These are phyloP conservation scores for Cryphonectria nitschkei DNA, from an alignment of 2,329 filamentous ascomycete genomes.

Conservation along the genomic window DNA sequence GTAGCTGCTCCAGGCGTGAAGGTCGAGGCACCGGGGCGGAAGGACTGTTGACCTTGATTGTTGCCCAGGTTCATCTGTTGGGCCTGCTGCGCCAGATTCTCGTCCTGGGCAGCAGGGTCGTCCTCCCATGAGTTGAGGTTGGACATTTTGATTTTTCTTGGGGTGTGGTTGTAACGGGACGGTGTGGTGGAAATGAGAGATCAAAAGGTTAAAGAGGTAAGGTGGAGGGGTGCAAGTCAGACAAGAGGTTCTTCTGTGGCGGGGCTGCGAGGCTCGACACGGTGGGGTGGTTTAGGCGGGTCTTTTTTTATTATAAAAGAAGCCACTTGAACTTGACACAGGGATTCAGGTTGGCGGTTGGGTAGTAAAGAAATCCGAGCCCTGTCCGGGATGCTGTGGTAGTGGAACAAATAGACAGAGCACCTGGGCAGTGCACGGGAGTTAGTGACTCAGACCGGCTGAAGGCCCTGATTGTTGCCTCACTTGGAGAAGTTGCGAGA, in stretches of 20 bases:
- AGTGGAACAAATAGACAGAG: neutral
- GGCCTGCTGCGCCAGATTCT: slow-evolving; percentile 75
- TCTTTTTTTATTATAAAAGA: slow-evolving; percentile 13
- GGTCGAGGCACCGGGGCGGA: slow-evolving; percentile 68
- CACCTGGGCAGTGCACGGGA: neutral
- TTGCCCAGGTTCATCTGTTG: slow-evolving; percentile 75
- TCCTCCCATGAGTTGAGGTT: slow-evolving; percentile 96
- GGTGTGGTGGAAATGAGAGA: slow-evolving; percentile 21
- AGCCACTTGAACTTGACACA: slow-evolving; percentile 24
- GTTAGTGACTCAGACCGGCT: neutral
- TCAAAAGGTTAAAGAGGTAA: neutral
- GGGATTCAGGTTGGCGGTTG: slow-evolving; percentile 15
- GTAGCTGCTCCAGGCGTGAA: slow-evolving; percentile 74
- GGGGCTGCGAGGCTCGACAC: slow-evolving; percentile 15
- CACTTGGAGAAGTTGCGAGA: neutral
- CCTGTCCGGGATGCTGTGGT: neutral
- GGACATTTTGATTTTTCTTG: slow-evolving; percentile 64
- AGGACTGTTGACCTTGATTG: slow-evolving; percentile 54
- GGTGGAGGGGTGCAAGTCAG: slow-evolving; percentile 13
- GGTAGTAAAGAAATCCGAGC: neutral
- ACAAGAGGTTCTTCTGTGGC: slow-evolving; percentile 3
- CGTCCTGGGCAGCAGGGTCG: slow-evolving; percentile 76
- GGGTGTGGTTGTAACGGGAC: slow-evolving; percentile 20
- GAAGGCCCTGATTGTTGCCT: slow-evolving; percentile 1
- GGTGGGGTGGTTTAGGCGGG: slow-evolving; percentile 35